Evolutionary conservation across 768 basidiomycete species (phyloP).

Genomic region (Lentinus tigrinus): DNA sequence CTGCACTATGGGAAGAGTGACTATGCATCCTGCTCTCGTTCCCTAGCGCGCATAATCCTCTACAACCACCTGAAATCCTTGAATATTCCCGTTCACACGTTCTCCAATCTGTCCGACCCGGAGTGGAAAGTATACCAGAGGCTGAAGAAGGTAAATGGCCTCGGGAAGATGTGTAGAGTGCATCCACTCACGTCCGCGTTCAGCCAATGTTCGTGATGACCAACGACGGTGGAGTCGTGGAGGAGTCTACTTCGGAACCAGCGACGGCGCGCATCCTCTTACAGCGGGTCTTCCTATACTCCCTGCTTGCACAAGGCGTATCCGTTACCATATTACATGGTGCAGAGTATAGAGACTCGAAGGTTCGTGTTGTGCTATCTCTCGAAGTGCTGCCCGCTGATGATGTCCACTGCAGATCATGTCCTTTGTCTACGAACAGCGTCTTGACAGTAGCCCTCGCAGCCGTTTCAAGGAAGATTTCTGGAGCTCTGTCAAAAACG

Average conservation of each 20-base stretch:
- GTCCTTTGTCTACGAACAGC: conserved; percentile 51
- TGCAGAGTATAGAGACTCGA: conserved; percentile 60
- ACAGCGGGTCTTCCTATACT: conserved; percentile 50
- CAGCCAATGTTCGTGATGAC: conserved; percentile 70
- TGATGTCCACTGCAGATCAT: conserved; percentile 43
- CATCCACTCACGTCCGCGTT: neutral
- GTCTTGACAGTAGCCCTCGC: conserved; percentile 22
- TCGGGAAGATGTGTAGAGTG: neutral
- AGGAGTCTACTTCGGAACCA: conserved; percentile 7
- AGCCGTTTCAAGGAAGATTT: conserved; percentile 7
- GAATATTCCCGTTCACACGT: conserved; percentile 43
- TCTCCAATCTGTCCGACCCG: conserved; percentile 44
- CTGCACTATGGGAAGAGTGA: conserved; percentile 35
- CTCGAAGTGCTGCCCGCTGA: neutral
- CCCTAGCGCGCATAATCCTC: conserved; percentile 51
- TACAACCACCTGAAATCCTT: conserved; percentile 48
- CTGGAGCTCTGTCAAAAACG: conserved; percentile 19
- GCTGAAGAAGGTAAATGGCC: conserved; percentile 37
- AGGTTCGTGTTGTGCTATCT: conserved; percentile 37
- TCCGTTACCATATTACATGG: conserved; percentile 52
- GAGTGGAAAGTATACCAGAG: conserved; percentile 48
- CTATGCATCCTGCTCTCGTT: conserved; percentile 44
- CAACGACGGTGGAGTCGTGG: conserved; percentile 47
- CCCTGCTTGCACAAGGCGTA: conserved; percentile 47
- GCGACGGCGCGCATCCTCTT: conserved; percentile 35